Percentiles rank a stretch among this genome's conserved stretches.
phyloP scores from a whole-genome alignment of 306 rosid genomes.

The Purshia tridentata region DNA sequence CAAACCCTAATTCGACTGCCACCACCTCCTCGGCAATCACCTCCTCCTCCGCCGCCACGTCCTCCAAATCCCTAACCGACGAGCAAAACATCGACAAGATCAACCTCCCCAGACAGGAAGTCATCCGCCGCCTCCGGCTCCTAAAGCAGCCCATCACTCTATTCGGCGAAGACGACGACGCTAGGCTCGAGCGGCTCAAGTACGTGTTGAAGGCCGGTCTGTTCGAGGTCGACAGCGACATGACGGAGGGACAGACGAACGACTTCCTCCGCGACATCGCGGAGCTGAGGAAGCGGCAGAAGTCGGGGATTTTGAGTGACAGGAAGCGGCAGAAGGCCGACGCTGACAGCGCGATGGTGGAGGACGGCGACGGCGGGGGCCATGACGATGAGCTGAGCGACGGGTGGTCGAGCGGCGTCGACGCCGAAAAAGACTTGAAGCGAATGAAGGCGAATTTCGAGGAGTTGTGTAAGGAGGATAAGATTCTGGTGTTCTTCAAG shows the following conservation, averaged over 20 bases:
- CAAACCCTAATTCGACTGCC: slow-evolving; percentile 32
- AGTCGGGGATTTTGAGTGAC: slow-evolving; percentile 79
- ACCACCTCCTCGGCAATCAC: slow-evolving; percentile 31
- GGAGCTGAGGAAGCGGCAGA: slow-evolving; percentile 94
- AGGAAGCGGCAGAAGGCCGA: slow-evolving; percentile 77
- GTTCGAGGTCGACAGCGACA: slow-evolving; percentile 92
- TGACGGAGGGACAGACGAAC: slow-evolving; percentile 96
- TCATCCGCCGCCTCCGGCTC: slow-evolving; percentile 84
- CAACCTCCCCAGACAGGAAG: slow-evolving; percentile 81
- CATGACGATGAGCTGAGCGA: slow-evolving; percentile 74
- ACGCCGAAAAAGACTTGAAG: slow-evolving; percentile 66
- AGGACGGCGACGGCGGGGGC: slow-evolving; percentile 76
- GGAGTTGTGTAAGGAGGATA: slow-evolving; percentile 81
- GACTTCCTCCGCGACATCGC: slow-evolving; percentile 90
- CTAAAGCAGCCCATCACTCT: slow-evolving; percentile 90
- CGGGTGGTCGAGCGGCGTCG: slow-evolving; percentile 73
- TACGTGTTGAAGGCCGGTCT: slow-evolving; percentile 74
- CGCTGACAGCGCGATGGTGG: slow-evolving; percentile 57
- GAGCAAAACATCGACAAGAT: slow-evolving; percentile 81
- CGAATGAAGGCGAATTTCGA: slow-evolving; percentile 86
- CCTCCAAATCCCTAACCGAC: slow-evolving; percentile 50
- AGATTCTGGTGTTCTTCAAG: slow-evolving; percentile 88
- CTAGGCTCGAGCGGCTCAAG: slow-evolving; percentile 81
- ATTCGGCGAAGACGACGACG: slow-evolving; percentile 88
- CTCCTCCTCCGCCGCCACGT: slow-evolving; percentile 38